These are phyloP conservation scores for Monosporascus sp. DNA, from an alignment of 2,329 filamentous ascomycete species.

Conservation along the genomic window DNA sequence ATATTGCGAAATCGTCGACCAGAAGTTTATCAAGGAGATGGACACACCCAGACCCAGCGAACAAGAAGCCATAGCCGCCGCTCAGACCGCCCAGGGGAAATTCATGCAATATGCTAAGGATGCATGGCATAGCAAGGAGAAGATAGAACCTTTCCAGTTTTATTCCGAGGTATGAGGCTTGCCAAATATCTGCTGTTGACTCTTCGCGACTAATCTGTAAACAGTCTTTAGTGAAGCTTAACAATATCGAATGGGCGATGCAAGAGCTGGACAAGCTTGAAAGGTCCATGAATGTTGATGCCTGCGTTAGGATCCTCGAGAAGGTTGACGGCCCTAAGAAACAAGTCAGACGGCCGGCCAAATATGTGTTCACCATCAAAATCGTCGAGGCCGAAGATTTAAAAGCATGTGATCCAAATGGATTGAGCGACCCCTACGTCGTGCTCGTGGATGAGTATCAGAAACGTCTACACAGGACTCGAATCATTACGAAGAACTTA, in stretches of 20 bases:
- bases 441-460: slow-evolving; percentile 97
- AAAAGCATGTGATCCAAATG: slow-evolving; percentile 95
- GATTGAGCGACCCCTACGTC: slow-evolving; percentile 92
- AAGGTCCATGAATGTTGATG: slow-evolving; percentile 83
- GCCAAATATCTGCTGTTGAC: not conserved
- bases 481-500: slow-evolving; percentile 82
- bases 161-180: slow-evolving; percentile 67
- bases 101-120: slow-evolving; percentile 93
- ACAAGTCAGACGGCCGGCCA: slow-evolving; percentile 61
- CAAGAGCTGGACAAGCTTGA: slow-evolving; percentile 88
- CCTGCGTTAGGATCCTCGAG: slow-evolving; percentile 75
- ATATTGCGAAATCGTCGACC: slow-evolving; percentile 89
- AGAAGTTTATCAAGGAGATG: slow-evolving; percentile 85
- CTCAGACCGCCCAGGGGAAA: slow-evolving; percentile 82
- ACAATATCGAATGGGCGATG: slow-evolving; percentile 95
- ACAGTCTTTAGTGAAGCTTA: slow-evolving; percentile 93
- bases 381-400: slow-evolving; percentile 96
- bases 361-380: slow-evolving; percentile 98
- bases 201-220: slow-evolving; percentile 21
- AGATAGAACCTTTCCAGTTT: slow-evolving; percentile 94
- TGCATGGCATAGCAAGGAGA: slow-evolving; percentile 85
- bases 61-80: slow-evolving; percentile 57
- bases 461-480: slow-evolving; percentile 90
- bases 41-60: slow-evolving; percentile 85
- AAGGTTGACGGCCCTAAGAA: slow-evolving; percentile 66